These are phyloP conservation scores for Fusarium verticillioides DNA, from an alignment of 2,329 filamentous ascomycete genomes.

Conservation along the genomic window DNA sequence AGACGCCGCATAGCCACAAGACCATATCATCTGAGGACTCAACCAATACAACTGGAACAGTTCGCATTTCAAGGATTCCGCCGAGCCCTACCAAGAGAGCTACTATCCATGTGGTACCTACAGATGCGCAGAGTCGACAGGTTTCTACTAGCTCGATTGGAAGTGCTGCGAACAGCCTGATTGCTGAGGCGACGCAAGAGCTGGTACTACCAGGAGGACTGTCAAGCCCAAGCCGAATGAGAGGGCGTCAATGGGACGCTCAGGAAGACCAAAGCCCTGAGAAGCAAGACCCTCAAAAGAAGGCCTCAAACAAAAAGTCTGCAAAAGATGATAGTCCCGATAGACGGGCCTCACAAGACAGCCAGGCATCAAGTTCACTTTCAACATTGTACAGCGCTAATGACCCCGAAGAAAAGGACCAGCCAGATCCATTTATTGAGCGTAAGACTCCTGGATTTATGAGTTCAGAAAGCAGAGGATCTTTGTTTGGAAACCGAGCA, in stretches of 20 bases:
- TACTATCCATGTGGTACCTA: constrained; percentile 33
- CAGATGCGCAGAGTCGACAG: constrained; percentile 37
- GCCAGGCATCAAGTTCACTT: constrained; percentile 62
- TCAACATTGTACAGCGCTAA: constrained; percentile 68
- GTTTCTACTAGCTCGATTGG: constrained; percentile 48
- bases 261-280: constrained; percentile 2
- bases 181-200: constrained; percentile 51
- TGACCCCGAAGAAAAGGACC: constrained; percentile 55
- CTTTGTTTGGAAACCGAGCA: constrained; percentile 33
- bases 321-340: constrained; percentile 31
- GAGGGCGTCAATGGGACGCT: constrained; percentile 44
- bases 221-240: constrained; percentile 58
- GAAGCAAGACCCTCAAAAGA: constrained; percentile 7
- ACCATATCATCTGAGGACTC: constrained; percentile 24
- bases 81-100: constrained; percentile 46
- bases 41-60: constrained; percentile 40
- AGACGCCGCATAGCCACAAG: constrained; percentile 48
- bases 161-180: constrained; percentile 55
- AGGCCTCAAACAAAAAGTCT: background rate
- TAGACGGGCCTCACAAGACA: constrained; percentile 52
- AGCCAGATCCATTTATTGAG: constrained; percentile 50
- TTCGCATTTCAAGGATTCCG: constrained; percentile 33
- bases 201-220: constrained; percentile 50
- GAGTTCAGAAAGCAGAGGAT: constrained; percentile 18
- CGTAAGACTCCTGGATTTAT: background rate